Percentiles rank a stretch among this genome's conserved stretches.
Evolutionary conservation across 1,284 basidiomycete genomes (phyloP).

Genomic region (Malassezia sp.): DNA sequence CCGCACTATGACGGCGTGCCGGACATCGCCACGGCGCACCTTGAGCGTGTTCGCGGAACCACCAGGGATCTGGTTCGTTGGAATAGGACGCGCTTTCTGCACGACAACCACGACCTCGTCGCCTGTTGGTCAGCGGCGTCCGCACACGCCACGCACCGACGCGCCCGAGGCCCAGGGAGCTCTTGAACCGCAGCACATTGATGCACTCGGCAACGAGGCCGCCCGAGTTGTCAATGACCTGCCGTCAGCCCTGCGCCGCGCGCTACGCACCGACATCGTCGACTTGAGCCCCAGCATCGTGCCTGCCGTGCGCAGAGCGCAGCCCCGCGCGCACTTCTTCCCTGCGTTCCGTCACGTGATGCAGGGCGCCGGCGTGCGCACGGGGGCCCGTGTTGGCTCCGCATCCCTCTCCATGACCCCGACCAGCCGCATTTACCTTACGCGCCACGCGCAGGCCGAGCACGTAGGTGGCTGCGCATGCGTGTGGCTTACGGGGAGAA

Average conservation of each 20-base stretch:
- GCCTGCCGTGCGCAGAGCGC: no score
- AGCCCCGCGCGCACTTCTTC: no score
- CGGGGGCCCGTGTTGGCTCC: no score
- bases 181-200: conserved; percentile 90
- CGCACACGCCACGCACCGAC: conserved; percentile 48
- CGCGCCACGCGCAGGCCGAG: conserved; percentile 36
- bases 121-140: conserved; percentile 51
- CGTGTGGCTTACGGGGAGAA: conserved; percentile 17
- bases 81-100: conserved; percentile 74
- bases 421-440: conserved; percentile 27
- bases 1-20: conserved; percentile 85
- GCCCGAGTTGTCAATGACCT: conserved; percentile 99
- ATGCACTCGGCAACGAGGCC: conserved; percentile 90
- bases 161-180: conserved; percentile 60
- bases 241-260: neutral
- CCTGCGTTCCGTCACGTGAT: conserved; percentile 2
- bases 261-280: conserved; percentile 34
- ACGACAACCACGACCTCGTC: conserved; percentile 97
- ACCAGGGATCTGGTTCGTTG: conserved; percentile 19
- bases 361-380: neutral
- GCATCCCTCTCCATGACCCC: conserved; percentile 17
- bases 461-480: conserved; percentile 32
- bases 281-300: conserved; percentile 45
- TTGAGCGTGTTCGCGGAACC: conserved; percentile 45
- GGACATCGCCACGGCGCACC: conserved; percentile 81